These are phyloP conservation scores for Salvia rosmarinus DNA, from an alignment of 257 asterid genomes.

Conservation along the genomic window DNA sequence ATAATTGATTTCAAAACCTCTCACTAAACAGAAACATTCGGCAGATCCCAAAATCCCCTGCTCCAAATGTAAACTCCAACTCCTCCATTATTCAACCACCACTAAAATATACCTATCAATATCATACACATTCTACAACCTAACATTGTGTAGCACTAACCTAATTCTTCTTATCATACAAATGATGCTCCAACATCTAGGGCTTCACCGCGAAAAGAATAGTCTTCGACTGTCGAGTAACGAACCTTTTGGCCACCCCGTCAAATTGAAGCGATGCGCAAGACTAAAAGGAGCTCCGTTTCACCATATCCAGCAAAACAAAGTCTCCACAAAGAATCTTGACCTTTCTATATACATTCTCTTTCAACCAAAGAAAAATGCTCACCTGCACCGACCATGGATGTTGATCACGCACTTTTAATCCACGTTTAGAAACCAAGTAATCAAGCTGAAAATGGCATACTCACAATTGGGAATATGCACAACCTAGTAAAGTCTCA, in stretches of 20 bases:
- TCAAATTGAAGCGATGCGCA: background rate
- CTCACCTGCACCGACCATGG: constrained; percentile 35
- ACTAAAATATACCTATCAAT: constrained; percentile 20
- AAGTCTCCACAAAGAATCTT: constrained; percentile 44
- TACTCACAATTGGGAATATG: constrained; percentile 50
- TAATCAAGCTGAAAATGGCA: background rate
- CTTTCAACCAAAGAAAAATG: constrained; percentile 22
- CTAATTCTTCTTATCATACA: constrained; percentile 41
- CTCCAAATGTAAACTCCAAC: constrained; percentile 22
- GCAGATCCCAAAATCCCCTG: constrained; percentile 29
- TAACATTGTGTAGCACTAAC: constrained; percentile 36
- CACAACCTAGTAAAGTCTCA: constrained; percentile 37
- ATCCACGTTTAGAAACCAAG: background rate
- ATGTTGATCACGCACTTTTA: background rate
- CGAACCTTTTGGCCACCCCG: background rate
- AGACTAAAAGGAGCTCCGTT: constrained; percentile 7
- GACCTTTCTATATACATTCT: constrained; percentile 37
- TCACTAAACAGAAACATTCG: background rate
- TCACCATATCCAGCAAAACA: constrained; percentile 26
- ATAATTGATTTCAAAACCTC: background rate
- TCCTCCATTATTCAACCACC: constrained; percentile 32
- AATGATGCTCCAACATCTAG: constrained; percentile 32
- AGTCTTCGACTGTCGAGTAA: constrained; percentile 10
- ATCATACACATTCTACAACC: constrained; percentile 34
- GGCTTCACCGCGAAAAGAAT: constrained; percentile 32